phyloP scores from a whole-genome alignment of 1,284 basidiomycete genomes.

The Rhodotorula sp. region DNA sequence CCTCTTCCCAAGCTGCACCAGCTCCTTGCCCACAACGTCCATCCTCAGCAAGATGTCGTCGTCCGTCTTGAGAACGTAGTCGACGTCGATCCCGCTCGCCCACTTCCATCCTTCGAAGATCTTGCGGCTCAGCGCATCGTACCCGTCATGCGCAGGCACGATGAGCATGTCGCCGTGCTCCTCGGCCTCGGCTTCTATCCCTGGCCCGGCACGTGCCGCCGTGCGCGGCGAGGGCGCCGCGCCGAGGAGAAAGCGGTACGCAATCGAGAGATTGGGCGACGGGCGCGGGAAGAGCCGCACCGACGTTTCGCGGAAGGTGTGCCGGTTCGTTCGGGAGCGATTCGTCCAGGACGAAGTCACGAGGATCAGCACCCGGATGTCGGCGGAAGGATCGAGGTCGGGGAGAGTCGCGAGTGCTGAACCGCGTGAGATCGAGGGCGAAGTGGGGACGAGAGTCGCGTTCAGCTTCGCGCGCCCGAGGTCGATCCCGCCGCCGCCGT shows the following conservation, averaged over 20 bases:
- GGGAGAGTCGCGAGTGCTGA: neutral
- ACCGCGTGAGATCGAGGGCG: neutral
- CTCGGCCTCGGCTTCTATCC: conserved; percentile 34
- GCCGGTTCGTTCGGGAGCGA: conserved; percentile 24
- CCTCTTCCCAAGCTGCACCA: conserved; percentile 25
- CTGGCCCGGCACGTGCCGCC: conserved; percentile 13
- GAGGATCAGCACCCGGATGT: conserved; percentile 36
- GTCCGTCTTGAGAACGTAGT: conserved; percentile 42
- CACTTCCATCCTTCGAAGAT: conserved; percentile 33
- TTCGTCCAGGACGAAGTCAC: conserved; percentile 39
- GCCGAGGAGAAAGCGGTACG: conserved; percentile 40
- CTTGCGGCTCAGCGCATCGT: conserved; percentile 30
- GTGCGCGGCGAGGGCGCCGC: conserved; percentile 34
- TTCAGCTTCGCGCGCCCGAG: conserved; percentile 16
- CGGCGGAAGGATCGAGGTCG: conserved; percentile 11
- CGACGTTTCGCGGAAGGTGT: conserved; percentile 35
- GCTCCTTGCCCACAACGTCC: conserved; percentile 38
- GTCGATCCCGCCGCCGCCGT: conserved; percentile 34
- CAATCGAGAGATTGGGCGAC: conserved; percentile 17
- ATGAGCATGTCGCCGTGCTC: conserved; percentile 34
- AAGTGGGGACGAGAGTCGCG: neutral
- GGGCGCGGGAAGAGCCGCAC: conserved; percentile 27
- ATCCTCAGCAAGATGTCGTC: conserved; percentile 37
- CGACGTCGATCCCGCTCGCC: conserved; percentile 34
- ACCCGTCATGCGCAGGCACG: conserved; percentile 29